Evolutionary conservation across 768 basidiomycete species (phyloP).

Genomic region (Mycena alexandri): DNA sequence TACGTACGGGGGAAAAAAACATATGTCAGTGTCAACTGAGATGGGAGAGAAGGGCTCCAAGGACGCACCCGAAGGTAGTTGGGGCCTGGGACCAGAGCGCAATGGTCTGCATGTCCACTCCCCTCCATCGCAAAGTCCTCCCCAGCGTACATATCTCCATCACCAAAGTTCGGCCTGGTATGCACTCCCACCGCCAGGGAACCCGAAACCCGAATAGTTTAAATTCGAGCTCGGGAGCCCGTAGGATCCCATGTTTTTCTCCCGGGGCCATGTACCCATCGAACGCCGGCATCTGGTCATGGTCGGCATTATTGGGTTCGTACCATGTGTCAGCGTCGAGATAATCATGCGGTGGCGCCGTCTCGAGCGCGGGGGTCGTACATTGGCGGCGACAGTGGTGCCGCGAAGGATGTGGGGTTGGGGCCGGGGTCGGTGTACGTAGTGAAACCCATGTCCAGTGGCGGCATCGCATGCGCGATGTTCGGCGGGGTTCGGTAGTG

Average conservation of each 20-base stretch:
- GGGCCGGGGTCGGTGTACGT: background rate
- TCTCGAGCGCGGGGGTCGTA: conserved; percentile 20
- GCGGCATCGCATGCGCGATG: background rate
- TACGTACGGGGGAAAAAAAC: background rate
- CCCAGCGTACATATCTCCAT: background rate
- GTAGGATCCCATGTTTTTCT: background rate
- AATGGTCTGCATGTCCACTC: conserved; percentile 10
- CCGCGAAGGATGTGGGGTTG: background rate
- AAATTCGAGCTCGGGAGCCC: background rate
- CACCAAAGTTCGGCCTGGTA: no score
- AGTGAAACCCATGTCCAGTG: background rate
- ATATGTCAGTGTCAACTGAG: no score
- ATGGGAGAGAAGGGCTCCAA: background rate
- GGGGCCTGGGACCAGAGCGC: conserved; percentile 27
- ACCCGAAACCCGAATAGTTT: background rate
- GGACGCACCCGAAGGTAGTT: conserved; percentile 19
- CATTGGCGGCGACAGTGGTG: conserved; percentile 7
- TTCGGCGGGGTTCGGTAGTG: no score
- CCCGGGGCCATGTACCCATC: no score
- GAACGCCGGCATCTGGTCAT: no score
- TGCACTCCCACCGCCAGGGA: no score
- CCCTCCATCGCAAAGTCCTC: conserved; percentile 7
- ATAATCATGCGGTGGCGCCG: conserved; percentile 10
- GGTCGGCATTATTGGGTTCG: background rate
- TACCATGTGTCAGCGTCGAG: background rate